Percentiles rank a stretch among this genome's conserved stretches.
Conservation (phyloP, 164 flowering plant genomes). For the Brasenia schreberi region DNA sequence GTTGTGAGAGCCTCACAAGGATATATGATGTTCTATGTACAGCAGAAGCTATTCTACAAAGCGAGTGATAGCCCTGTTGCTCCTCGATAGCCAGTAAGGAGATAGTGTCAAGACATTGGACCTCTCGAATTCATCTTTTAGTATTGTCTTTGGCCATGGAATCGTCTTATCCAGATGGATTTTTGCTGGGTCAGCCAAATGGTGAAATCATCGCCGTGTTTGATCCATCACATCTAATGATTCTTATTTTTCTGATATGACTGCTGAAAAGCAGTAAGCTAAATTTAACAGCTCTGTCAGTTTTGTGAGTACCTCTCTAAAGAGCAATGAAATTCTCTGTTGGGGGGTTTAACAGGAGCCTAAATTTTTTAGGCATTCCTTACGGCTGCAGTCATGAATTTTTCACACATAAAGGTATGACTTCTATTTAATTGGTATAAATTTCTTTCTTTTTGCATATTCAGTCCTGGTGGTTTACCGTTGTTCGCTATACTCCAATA, state of each 20-base stretch:
- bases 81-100: not conserved
- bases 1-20: conserved; percentile 74
- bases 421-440: not conserved
- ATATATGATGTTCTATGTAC: conserved; percentile 83
- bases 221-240: not conserved
- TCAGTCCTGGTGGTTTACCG: too few species aligned
- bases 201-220: too few species aligned
- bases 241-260: not conserved
- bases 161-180: not conserved
- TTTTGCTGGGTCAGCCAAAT: not conserved
- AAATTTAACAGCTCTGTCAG: not conserved
- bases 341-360: not conserved
- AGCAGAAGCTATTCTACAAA: conserved; percentile 49
- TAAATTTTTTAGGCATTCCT: not conserved
- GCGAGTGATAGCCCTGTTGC: conserved; percentile 34
- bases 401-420: not conserved
- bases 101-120: not conserved
- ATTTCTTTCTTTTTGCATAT: not conserved
- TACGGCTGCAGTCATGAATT: not conserved
- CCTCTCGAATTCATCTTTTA: not conserved
- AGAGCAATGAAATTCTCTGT: not conserved
- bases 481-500: too few species aligned
- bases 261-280: not conserved
- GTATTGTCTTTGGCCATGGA: not conserved
- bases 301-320: not conserved